Evolutionary conservation across 2,329 filamentous ascomycete genomes (phyloP).

Genomic region (Rutstroemia sp.): DNA sequence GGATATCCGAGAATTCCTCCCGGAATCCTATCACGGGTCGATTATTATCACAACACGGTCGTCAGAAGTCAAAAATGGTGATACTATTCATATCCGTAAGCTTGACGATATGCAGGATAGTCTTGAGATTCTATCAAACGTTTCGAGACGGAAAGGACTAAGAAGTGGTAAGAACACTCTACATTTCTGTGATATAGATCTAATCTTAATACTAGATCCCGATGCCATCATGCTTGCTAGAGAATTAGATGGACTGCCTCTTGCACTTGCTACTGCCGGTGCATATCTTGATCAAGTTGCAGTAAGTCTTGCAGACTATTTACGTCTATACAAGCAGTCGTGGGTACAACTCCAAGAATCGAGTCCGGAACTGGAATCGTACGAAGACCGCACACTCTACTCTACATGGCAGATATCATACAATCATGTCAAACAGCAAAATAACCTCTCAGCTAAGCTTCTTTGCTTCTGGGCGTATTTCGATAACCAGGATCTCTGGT

Average conservation of each 20-base stretch:
- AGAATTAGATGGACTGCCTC: background rate
- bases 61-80: background rate
- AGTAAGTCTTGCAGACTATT: background rate
- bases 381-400: background rate
- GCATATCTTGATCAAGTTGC: conserved; percentile 1
- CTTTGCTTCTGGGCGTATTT: background rate
- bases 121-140: background rate
- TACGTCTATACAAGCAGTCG: background rate
- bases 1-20: background rate
- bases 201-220: background rate
- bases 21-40: background rate
- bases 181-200: background rate
- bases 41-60: conserved; percentile 1
- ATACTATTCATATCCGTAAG: background rate
- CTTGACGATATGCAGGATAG: background rate
- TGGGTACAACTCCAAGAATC: too few species aligned
- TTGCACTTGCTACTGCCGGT: background rate
- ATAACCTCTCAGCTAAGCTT: background rate
- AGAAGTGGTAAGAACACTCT: background rate
- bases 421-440: background rate
- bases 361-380: background rate
- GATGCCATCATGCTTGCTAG: background rate
- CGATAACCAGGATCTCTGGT: background rate
- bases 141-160: background rate
- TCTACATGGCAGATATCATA: background rate